phyloP scores from a whole-genome alignment of 345 rosid genomes.

The Eucalyptus dawsonii region DNA sequence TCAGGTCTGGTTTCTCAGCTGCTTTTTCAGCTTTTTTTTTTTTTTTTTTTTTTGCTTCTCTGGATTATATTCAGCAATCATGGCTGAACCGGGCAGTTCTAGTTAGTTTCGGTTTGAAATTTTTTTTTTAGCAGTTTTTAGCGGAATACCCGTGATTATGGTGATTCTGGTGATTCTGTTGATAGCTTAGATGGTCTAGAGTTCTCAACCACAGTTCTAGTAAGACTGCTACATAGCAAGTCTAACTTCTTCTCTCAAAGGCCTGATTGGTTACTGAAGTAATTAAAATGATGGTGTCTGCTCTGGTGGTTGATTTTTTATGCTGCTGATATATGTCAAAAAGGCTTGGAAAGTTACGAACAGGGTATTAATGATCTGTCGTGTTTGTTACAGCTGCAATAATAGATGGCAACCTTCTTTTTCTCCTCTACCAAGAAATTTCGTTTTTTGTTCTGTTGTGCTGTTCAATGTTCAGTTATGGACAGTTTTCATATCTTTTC shows the following conservation, averaged over 20 bases:
- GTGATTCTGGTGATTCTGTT: not conserved
- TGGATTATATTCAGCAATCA: not conserved
- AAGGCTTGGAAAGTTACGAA: not conserved
- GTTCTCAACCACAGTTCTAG: not conserved
- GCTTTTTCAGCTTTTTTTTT: too few relatives aligned
- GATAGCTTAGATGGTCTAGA: not conserved
- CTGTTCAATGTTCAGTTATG: not conserved
- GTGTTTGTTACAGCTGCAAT: not conserved
- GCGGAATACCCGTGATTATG: not conserved
- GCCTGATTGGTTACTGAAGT: not conserved
- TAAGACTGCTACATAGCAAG: not conserved
- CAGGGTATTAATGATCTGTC: not conserved
- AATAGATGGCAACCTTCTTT: not conserved
- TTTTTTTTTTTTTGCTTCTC: not conserved
- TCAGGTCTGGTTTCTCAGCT: slow-evolving; percentile 29
- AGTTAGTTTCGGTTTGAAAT: not conserved
- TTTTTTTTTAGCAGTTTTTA: not conserved
- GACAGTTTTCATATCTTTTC: not conserved
- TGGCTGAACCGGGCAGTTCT: not conserved
- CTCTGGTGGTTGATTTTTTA: not conserved
- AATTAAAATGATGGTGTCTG: not conserved
- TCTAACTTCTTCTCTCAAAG: not conserved
- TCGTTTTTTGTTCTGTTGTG: not conserved
- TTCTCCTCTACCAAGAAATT: not conserved
- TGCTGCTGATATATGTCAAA: not conserved